phyloP scores from a whole-genome alignment of 169 alveolate genomes.

The Eimeria mitis region DNA sequence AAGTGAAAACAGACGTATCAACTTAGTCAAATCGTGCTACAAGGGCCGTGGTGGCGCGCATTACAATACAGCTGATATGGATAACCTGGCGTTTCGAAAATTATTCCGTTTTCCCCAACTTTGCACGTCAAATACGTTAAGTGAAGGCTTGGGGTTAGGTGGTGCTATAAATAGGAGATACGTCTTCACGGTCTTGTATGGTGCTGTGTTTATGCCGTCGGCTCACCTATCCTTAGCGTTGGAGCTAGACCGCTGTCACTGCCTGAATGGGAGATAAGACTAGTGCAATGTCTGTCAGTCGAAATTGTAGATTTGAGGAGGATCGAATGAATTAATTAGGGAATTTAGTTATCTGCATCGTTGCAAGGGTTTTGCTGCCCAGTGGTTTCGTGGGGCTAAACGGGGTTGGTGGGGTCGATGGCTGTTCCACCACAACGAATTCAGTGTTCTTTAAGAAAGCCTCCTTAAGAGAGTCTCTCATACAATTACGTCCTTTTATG shows the following conservation, averaged over 20 bases:
- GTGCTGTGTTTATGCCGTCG: background rate
- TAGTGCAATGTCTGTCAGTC: background rate
- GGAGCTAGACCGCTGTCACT: background rate
- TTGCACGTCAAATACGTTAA: background rate
- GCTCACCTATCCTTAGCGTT: background rate
- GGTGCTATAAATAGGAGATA: background rate
- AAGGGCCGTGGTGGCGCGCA: no score
- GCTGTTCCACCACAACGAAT: background rate
- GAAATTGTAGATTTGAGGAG: background rate
- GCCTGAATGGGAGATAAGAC: background rate
- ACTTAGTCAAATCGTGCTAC: background rate
- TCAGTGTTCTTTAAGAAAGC: background rate
- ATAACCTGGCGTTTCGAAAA: background rate
- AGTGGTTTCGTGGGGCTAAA: slow-evolving; percentile 1
- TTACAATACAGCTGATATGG: no score
- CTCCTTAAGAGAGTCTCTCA: background rate
- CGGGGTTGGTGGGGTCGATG: slow-evolving; percentile 43
- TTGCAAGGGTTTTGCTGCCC: slow-evolving; percentile 1
- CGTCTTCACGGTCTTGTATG: background rate
- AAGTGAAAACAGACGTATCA: no score
- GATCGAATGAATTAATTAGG: background rate
- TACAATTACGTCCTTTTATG: background rate
- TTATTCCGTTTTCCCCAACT: no score
- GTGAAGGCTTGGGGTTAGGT: background rate
- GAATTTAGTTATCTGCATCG: background rate